A percentile compares a stretch with the other conserved stretches of the same genome.
These are phyloP conservation scores for Neoascochyta sp. DNA, from an alignment of 2,329 filamentous ascomycete genomes.

Conservation along the genomic window DNA sequence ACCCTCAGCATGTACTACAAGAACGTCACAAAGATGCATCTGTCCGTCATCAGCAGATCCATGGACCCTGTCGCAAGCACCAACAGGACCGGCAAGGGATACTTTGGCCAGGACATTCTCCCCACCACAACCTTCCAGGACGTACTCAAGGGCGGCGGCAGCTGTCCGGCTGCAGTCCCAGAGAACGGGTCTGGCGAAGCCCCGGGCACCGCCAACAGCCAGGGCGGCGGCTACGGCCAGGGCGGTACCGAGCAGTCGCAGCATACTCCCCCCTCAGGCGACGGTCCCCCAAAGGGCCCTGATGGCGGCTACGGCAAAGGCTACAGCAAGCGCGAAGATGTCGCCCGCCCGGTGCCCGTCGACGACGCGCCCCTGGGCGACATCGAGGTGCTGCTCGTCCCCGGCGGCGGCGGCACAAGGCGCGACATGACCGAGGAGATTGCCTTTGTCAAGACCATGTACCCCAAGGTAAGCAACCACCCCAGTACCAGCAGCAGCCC, in stretches of 20 bases:
- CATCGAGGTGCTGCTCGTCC: slow-evolving; percentile 62
- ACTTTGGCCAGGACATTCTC: slow-evolving; percentile 40
- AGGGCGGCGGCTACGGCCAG: slow-evolving; percentile 4
- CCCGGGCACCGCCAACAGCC: too few relatives aligned
- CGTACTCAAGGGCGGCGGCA: slow-evolving; percentile 33
- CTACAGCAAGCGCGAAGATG: slow-evolving; percentile 9
- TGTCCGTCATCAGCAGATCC: slow-evolving; percentile 24
- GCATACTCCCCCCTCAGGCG: too few relatives aligned
- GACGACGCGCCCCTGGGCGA: slow-evolving; percentile 16
- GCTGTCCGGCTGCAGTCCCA: slow-evolving; percentile 1
- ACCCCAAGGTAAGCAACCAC: slow-evolving; percentile 42
- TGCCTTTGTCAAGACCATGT: slow-evolving; percentile 48
- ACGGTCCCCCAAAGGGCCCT: too few relatives aligned
- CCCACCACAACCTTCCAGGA: slow-evolving; percentile 54
- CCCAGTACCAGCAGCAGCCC: slow-evolving; percentile 13
- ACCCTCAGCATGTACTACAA: slow-evolving; percentile 24
- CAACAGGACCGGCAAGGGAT: slow-evolving; percentile 14
- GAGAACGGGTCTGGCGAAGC: too few relatives aligned
- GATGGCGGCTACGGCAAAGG: slow-evolving; percentile 7
- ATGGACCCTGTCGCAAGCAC: slow-evolving; percentile 28
- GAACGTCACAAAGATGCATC: slow-evolving; percentile 20
- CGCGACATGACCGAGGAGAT: slow-evolving; percentile 37
- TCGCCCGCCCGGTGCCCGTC: slow-evolving; percentile 1
- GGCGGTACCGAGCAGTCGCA: slow-evolving; percentile 1
- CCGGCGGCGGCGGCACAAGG: slow-evolving; percentile 56